Evolutionary conservation across 805 yeast genomes (phyloP).

Genomic region (Scheffersomyces spartinae): DNA sequence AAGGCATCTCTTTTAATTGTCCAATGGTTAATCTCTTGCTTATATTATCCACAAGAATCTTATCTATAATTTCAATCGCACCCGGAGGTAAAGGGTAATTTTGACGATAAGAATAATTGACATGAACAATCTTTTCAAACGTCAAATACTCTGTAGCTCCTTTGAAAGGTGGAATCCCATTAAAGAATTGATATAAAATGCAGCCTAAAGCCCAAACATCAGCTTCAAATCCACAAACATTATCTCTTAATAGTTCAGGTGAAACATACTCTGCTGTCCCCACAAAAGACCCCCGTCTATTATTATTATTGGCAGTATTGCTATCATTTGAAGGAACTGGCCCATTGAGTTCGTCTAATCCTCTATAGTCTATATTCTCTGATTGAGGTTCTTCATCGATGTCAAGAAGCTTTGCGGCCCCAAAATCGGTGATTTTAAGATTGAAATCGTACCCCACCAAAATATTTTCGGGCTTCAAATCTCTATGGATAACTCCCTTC

Average conservation of each 20-base stretch:
- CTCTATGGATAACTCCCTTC: constrained; percentile 71
- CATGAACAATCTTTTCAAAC: constrained; percentile 69
- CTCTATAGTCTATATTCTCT: no score
- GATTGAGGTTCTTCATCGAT: constrained; percentile 27
- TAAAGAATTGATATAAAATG: constrained; percentile 49
- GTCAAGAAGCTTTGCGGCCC: constrained; percentile 71
- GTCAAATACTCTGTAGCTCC: constrained; percentile 76
- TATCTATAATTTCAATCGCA: constrained; percentile 63
- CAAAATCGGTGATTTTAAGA: constrained; percentile 71
- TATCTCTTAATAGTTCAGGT: constrained; percentile 67
- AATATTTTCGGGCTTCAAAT: constrained; percentile 76
- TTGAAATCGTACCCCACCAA: constrained; percentile 49
- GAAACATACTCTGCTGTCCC: constrained; percentile 83
- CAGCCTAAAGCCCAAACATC: constrained; percentile 58
- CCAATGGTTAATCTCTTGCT: constrained; percentile 46
- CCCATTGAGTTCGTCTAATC: no score
- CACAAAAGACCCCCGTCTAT: no score
- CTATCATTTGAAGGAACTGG: no score
- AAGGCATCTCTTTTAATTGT: constrained; percentile 51
- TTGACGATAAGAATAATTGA: constrained; percentile 75
- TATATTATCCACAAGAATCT: constrained; percentile 54
- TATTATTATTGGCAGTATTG: no score
- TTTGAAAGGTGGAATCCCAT: constrained; percentile 68
- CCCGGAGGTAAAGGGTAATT: constrained; percentile 71
- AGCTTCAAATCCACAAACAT: constrained; percentile 51